Evolutionary conservation across 2,329 filamentous ascomycete species (phyloP).

Genomic region (Trichophyton simii): DNA sequence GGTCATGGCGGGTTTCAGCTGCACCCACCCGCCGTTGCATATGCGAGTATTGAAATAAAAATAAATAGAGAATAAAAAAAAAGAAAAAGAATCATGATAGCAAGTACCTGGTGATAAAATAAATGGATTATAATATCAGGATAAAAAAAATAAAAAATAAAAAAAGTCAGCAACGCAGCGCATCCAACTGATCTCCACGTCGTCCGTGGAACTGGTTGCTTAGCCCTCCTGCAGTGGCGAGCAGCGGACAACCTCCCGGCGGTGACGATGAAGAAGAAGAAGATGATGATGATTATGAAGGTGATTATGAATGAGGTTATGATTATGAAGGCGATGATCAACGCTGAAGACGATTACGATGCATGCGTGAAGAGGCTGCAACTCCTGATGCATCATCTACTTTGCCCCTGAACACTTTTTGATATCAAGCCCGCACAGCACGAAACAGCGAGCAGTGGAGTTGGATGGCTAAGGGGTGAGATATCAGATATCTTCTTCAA

Average conservation of each 20-base stretch:
- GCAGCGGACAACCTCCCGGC: not conserved
- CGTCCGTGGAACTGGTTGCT: not conserved
- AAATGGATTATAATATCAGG: not conserved
- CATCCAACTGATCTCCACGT: not conserved
- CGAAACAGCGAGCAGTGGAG: not conserved
- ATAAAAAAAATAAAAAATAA: conserved; percentile 5
- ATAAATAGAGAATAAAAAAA: conserved; percentile 6
- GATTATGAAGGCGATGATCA: not conserved
- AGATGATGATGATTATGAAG: not conserved
- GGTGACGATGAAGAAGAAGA: not conserved
- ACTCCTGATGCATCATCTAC: too few relatives aligned
- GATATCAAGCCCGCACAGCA: not conserved
- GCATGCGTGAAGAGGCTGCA: too few relatives aligned
- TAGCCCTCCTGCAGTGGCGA: not conserved
- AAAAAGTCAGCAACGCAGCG: not conserved
- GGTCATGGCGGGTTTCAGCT: conserved; percentile 17
- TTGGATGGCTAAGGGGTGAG: not conserved
- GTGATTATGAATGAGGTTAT: not conserved
- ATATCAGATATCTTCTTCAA: not conserved
- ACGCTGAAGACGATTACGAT: too few relatives aligned
- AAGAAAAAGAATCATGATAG: not conserved
- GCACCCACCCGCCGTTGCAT: conserved; percentile 20
- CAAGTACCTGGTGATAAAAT: not conserved
- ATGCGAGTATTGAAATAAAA: conserved; percentile 17
- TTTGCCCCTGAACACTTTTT: too few relatives aligned